A percentile compares a stretch with the other conserved stretches of the same genome.
phyloP scores from a whole-genome alignment of 768 basidiomycete species.

The Leucosporidium yakuticum region DNA sequence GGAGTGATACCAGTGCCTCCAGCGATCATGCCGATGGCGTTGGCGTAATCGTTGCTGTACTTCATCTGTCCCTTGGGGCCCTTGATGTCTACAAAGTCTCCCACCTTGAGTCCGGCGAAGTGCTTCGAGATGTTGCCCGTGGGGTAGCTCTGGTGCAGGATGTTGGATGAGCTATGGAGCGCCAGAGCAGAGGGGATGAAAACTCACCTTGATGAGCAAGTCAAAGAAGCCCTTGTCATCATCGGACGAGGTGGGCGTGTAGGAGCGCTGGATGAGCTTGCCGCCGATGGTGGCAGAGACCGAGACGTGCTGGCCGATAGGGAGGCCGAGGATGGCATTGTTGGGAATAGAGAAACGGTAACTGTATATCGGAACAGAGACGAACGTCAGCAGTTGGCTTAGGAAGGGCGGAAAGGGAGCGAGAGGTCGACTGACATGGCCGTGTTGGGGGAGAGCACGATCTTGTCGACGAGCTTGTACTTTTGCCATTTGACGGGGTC shows the following conservation, averaged over 20 bases:
- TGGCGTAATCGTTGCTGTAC: conserved; percentile 66
- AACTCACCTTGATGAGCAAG: conserved; percentile 82
- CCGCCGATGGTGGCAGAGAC: conserved; percentile 84
- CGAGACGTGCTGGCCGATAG: conserved; percentile 93
- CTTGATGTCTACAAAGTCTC: conserved; percentile 81
- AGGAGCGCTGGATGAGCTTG: conserved; percentile 82
- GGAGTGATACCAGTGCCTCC: conserved; percentile 98
- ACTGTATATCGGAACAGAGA: conserved; percentile 46
- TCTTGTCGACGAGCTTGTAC: conserved; percentile 75
- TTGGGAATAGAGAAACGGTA: conserved; percentile 85
- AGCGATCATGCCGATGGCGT: conserved; percentile 89
- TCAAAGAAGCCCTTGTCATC: conserved; percentile 88
- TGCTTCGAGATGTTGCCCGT: conserved; percentile 93
- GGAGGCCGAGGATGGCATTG: conserved; percentile 77
- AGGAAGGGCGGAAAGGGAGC: not conserved
- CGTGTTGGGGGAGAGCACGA: conserved; percentile 85
- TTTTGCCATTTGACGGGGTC: conserved; percentile 71
- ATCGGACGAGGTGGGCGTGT: conserved; percentile 91
- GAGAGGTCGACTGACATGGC: conserved; percentile 61
- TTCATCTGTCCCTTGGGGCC: conserved; percentile 94
- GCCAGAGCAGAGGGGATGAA: not conserved
- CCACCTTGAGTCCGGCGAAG: conserved; percentile 72
- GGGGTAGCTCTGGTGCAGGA: conserved; percentile 69
- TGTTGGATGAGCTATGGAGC: not conserved
- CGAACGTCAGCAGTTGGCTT: not conserved